phyloP scores from a whole-genome alignment of 352 stramenopile genomes.

The Pythium vanterpoolii region DNA sequence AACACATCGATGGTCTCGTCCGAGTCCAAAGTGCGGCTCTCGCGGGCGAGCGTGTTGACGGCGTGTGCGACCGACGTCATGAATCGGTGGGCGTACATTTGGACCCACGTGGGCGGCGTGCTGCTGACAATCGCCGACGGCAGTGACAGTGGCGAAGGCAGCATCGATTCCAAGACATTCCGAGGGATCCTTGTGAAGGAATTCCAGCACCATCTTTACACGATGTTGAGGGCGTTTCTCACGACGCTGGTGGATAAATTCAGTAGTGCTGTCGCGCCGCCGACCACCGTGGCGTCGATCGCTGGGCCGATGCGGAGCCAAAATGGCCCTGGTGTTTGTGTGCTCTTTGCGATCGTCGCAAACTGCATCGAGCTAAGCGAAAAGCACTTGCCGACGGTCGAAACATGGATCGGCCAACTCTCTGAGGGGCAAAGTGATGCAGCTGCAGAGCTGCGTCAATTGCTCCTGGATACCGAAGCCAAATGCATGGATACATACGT shows the following conservation, averaged over 20 bases:
- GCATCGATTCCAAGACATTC: conserved; percentile 23
- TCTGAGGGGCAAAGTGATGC: conserved; percentile 21
- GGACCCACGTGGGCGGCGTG: conserved; percentile 42
- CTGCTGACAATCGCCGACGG: conserved; percentile 48
- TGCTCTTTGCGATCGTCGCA: conserved; percentile 64
- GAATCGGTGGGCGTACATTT: conserved; percentile 47
- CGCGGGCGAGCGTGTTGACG: conserved; percentile 45
- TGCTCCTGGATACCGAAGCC: conserved; percentile 42
- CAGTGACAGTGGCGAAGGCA: conserved; percentile 12
- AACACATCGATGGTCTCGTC: conserved; percentile 71
- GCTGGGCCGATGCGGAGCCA: conserved; percentile 18
- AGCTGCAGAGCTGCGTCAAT: conserved; percentile 30
- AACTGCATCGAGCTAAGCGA: conserved; percentile 74
- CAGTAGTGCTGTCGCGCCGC: conserved; percentile 15
- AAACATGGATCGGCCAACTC: conserved; percentile 45
- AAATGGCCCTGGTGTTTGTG: conserved; percentile 41
- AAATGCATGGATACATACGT: conserved; percentile 68
- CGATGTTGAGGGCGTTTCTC: conserved; percentile 52
- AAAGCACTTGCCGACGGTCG: conserved; percentile 39
- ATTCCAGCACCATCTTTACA: conserved; percentile 41
- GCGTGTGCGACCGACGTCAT: conserved; percentile 42
- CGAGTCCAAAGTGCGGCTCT: conserved; percentile 62
- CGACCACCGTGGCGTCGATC: conserved; percentile 33
- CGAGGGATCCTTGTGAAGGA: conserved; percentile 29
- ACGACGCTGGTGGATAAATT: conserved; percentile 46